These are phyloP conservation scores for Didymella pinodella DNA, from an alignment of 2,329 filamentous ascomycete genomes.

Conservation along the genomic window DNA sequence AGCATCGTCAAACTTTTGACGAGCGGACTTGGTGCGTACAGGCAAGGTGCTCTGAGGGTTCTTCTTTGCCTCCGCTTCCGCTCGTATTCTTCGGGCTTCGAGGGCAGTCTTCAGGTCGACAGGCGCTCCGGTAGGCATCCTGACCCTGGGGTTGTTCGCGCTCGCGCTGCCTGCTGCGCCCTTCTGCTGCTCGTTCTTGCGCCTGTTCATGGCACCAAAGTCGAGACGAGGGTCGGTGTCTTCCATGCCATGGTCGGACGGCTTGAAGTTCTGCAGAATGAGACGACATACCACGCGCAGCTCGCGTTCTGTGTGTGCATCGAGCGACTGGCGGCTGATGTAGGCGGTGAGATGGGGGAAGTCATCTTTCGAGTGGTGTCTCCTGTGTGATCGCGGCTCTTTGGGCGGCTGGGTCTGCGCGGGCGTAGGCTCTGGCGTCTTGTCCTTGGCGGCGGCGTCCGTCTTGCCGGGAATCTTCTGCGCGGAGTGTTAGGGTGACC, in stretches of 20 bases:
- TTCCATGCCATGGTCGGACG: conserved; percentile 49
- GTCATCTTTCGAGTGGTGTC: conserved; percentile 43
- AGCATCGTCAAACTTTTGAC: conserved; percentile 40
- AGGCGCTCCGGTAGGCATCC: conserved; percentile 41
- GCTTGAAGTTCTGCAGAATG: conserved; percentile 54
- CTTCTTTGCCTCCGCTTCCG: conserved; percentile 35
- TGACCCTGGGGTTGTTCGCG: conserved; percentile 33
- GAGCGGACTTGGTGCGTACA: conserved; percentile 44
- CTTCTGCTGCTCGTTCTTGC: conserved; percentile 24
- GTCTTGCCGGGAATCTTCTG: conserved; percentile 48
- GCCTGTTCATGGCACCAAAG: conserved; percentile 40
- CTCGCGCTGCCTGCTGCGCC: conserved; percentile 23
- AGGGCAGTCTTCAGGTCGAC: conserved; percentile 40
- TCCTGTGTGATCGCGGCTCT: conserved; percentile 28
- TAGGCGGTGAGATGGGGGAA: conserved; percentile 51
- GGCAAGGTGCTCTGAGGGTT: conserved; percentile 30
- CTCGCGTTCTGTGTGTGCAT: conserved; percentile 54
- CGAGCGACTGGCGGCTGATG: conserved; percentile 55
- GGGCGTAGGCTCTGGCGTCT: conserved; percentile 37
- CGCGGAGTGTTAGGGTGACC: conserved; percentile 10
- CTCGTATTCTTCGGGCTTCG: conserved; percentile 33
- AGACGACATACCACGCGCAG: conserved; percentile 56
- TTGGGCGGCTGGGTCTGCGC: conserved; percentile 15
- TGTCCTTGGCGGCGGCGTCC: conserved; percentile 41
- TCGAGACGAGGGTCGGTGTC: conserved; percentile 50